These are phyloP conservation scores for Sphagnum contortum DNA, from an alignment of 225 moss, liverwort and hornwort genomes.

Conservation along the genomic window DNA sequence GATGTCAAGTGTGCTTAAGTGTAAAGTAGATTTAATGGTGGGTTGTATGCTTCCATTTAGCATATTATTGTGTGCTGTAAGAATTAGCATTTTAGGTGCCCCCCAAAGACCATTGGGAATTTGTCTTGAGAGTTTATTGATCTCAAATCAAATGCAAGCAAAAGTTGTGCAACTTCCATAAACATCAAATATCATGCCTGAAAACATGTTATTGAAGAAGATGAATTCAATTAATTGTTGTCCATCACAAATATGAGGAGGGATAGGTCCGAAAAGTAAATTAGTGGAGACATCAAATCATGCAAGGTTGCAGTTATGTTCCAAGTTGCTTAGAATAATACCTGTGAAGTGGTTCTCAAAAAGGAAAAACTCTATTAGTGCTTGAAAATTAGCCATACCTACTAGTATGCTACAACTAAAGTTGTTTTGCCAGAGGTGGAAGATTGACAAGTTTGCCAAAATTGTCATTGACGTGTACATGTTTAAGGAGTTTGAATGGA, in stretches of 20 bases:
- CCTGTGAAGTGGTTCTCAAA: slow-evolving; percentile 25
- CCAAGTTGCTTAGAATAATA: slow-evolving; percentile 18
- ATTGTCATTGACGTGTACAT: slow-evolving; percentile 4
- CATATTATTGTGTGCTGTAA: too few relatives aligned
- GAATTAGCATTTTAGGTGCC: too few relatives aligned
- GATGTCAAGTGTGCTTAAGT: slow-evolving; percentile 39
- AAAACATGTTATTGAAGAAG: slow-evolving; percentile 8
- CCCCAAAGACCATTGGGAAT: slow-evolving; percentile 7
- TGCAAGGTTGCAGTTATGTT: slow-evolving; percentile 7
- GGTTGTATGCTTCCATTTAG: not conserved
- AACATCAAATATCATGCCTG: too few relatives aligned
- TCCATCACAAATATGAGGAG: slow-evolving; percentile 18
- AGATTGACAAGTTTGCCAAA: slow-evolving; percentile 1
- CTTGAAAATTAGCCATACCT: not conserved
- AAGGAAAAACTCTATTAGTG: not conserved
- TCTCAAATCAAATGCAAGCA: too few relatives aligned
- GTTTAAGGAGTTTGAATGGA: too few relatives aligned
- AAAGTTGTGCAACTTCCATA: too few relatives aligned
- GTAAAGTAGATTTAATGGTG: slow-evolving; percentile 18
- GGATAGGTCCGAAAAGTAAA: slow-evolving; percentile 23
- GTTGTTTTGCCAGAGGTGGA: slow-evolving; percentile 10
- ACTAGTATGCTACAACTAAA: slow-evolving; percentile 3
- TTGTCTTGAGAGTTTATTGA: slow-evolving; percentile 27
- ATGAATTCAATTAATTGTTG: slow-evolving; percentile 13
- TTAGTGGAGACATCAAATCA: slow-evolving; percentile 31